Percentiles rank a stretch among this genome's conserved stretches.
Evolutionary conservation across 495 filamentous ascomycete genomes (phyloP).

Genomic region (Penicillium salamii): DNA sequence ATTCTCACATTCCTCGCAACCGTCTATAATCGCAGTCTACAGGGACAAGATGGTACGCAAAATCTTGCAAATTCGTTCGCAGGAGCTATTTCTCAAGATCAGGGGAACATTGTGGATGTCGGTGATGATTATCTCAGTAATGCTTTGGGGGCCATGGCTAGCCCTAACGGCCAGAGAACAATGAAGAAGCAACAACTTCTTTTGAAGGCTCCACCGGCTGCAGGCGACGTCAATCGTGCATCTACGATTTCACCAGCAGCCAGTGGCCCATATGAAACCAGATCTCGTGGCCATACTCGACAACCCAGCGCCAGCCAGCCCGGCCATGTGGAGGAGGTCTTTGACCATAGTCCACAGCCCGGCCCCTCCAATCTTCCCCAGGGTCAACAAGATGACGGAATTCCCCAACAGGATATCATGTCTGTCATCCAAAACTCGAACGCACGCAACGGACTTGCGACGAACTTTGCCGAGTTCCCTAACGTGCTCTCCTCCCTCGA

Average conservation of each 20-base stretch:
- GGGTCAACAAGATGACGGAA: constrained; percentile 23
- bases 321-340: constrained; percentile 46
- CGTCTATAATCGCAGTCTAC: constrained; percentile 81
- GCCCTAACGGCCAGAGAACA: constrained; percentile 35
- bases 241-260: constrained; percentile 40
- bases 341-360: constrained; percentile 39
- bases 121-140: constrained; percentile 55
- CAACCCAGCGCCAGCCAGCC: constrained; percentile 32
- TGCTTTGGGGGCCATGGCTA: constrained; percentile 35
- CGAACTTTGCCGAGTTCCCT: constrained; percentile 62
- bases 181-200: constrained; percentile 51
- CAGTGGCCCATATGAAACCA: constrained; percentile 29
- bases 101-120: constrained; percentile 71
- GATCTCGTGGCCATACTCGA: constrained; percentile 31
- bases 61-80: constrained; percentile 71
- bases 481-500: constrained; percentile 71
- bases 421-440: constrained; percentile 81
- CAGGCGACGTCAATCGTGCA: constrained; percentile 33
- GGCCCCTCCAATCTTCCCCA: constrained; percentile 14
- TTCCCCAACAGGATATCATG: constrained; percentile 74
- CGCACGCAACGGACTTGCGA: constrained; percentile 52
- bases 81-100: constrained; percentile 63
- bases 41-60: constrained; percentile 58
- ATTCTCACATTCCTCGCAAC: constrained; percentile 96
- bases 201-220: constrained; percentile 45